Evolutionary conservation across 805 yeast species (phyloP), one percentile per base, ranked within the genome.

Genomic region (Ogataea allantospora): DNA sequence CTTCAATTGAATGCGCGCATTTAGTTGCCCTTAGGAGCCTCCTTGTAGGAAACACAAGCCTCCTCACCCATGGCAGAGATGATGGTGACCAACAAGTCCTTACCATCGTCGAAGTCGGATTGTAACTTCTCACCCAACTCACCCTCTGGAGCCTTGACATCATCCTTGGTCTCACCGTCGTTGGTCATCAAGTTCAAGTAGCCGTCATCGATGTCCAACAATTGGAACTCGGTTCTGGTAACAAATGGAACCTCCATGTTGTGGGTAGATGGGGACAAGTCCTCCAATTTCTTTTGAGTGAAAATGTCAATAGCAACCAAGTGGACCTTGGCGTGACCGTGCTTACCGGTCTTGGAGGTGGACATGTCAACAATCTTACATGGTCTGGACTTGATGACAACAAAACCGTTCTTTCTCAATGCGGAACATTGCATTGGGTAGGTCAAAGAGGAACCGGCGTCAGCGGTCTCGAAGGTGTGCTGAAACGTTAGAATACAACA

Each of bases 291-390:
- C 89, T 93, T 93, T 73, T 87, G 85, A 63, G 99, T 93, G 91
- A 93, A 93, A 71, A 93, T 91, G 72, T 93, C 99, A 62, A 86
- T 82, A 68, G 98, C 98, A 57, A 93, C 98, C 76, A 93, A 81
- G 76, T 93, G 98, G 73, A 93, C 99, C 83, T 93, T 93, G 71
- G 99, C 99, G 93, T 93, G 99, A 78, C 99, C 99, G 85, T 93
- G 99, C 97, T 93, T 93, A 77, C 99, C 99, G 62, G 99, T 93
- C 85, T 93, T 93, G 66, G 99, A 93, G 67, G 99, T 93, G 51
- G 99, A 93, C 99, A 93, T 93, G 72, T 93, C 99, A 63, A 93
- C 95, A 73, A 93, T 93, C 83, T 93, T 93, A 82, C 98, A 93
- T 70, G 99, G 99, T 82, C 99, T 95, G 66, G 87, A 78, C 80